These are phyloP conservation scores for Artomyces pyxidatus DNA, from an alignment of 768 basidiomycete genomes.

Conservation along the genomic window DNA sequence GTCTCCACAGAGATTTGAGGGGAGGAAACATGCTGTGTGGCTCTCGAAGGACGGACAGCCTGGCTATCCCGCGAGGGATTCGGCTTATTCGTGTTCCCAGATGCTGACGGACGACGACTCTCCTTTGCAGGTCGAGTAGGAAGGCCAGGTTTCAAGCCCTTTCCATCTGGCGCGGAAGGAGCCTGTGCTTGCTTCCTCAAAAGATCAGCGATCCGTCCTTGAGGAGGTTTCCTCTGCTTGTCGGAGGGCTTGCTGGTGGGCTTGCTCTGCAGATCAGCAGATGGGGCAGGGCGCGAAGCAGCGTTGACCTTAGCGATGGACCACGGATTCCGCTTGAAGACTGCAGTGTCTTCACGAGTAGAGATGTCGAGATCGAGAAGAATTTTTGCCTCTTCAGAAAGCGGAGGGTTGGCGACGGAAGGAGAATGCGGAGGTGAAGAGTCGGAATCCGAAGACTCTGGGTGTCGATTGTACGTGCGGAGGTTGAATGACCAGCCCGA, in stretches of 20 bases:
- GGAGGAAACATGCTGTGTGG: no score
- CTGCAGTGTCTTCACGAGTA: constrained; percentile 46
- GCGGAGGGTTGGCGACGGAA: not conserved
- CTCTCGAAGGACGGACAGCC: no score
- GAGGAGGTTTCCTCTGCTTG: constrained; percentile 13
- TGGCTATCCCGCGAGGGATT: no score
- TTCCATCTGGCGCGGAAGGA: not conserved
- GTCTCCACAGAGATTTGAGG: no score
- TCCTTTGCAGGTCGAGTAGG: no score
- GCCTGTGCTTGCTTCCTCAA: constrained; percentile 36
- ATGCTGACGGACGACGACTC: no score
- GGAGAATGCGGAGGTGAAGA: constrained; percentile 1
- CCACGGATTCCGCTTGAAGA: constrained; percentile 73
- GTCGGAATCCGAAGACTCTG: constrained; percentile 17
- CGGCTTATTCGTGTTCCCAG: no score
- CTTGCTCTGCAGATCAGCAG: not conserved
- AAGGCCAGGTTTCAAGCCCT: constrained; percentile 6
- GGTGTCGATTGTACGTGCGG: constrained; percentile 18
- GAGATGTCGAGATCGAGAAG: constrained; percentile 54
- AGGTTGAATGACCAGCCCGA: constrained; percentile 25
- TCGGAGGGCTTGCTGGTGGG: not conserved
- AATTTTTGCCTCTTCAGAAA: constrained; percentile 21
- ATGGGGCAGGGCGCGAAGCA: constrained; percentile 32
- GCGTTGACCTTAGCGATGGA: constrained; percentile 77
- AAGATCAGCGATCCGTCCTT: constrained; percentile 35